Base-by-base conservation (phyloP, 352 stramenopile genomes). In the Elongisporangium undulatum region DNA sequence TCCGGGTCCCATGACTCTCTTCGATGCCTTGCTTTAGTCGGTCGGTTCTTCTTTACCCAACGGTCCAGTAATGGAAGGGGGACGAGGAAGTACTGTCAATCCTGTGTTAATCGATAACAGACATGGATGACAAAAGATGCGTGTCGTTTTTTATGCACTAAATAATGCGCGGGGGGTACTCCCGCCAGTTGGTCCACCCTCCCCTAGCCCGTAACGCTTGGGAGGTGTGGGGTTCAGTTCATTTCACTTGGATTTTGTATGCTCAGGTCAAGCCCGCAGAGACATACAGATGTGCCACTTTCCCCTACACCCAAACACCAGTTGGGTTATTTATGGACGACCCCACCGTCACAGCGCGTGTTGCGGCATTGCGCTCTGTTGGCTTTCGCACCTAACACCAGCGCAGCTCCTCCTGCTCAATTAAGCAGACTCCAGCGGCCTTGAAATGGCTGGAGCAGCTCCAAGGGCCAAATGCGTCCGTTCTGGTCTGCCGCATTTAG, bases 1-100 rank as follows among this genome's bases (percentile, higher is more conserved):
- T 24, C 16, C 55, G 21, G 12, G 16, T n/a, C 24, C 24, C 51
- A 66, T 73, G 70, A 23, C 13, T 21, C 13, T 21, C 21, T 23
- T 26, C 9, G 15, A 45, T 41, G 20, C 17, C 24, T 41, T 49
- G 10, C 34, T 45, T n/a, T n/a, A n/a, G n/a, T n/a, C n/a, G n/a
- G n/a, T 41, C 29, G 29, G 5, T 41, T 45, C 34, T 45, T 45
- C 34, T 45, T 45, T 45, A 17, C 34, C 1, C 34, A 45, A 45
- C 34, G 12, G 34, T 45, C 34, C 34, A 45, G 34, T 45, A 45
- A 45, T 45, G 34, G 34, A 45, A 45, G 34, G 34, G 10, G 34
- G 34, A 45, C 34, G 13, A 45, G 34, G 34, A n/a, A 2, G 34
- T 45, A 45, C 34, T 45, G 34, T 45, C 34, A 4, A 17, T 16